Evolutionary conservation across 352 stramenopile genomes (phyloP).

Genomic region (Phytophthora sp.): DNA sequence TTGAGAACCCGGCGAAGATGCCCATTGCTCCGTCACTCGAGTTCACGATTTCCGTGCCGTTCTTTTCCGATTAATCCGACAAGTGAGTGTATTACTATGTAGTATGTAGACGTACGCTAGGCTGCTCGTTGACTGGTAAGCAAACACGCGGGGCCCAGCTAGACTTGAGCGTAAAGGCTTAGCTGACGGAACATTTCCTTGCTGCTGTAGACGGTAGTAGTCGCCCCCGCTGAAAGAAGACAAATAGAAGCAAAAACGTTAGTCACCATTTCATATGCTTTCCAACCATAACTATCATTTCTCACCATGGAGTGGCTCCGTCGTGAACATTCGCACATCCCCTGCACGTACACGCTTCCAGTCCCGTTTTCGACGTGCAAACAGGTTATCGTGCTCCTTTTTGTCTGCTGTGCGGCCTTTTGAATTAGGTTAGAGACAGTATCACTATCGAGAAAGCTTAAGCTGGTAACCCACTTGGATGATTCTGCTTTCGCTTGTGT

Average conservation of each 20-base stretch:
- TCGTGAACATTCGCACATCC: conserved; percentile 77
- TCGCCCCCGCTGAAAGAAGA: conserved; percentile 53
- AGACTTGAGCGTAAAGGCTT: conserved; percentile 76
- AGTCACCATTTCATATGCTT: conserved; percentile 8
- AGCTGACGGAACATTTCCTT: conserved; percentile 82
- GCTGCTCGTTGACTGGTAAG: conserved; percentile 21
- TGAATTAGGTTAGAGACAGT: conserved; percentile 2
- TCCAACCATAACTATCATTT: background rate
- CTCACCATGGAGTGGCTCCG: conserved; percentile 69
- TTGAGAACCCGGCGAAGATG: conserved; percentile 54
- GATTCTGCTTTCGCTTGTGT: conserved; percentile 77
- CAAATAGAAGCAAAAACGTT: conserved; percentile 35
- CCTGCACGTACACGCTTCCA: conserved; percentile 78
- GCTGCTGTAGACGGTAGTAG: conserved; percentile 74
- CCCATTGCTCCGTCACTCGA: conserved; percentile 72
- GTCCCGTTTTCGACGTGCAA: conserved; percentile 69
- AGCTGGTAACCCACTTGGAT: conserved; percentile 52
- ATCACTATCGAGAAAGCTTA: background rate
- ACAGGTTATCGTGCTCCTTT: conserved; percentile 78
- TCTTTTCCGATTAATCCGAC: conserved; percentile 61
- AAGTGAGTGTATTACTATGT: conserved; percentile 35
- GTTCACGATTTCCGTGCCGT: conserved; percentile 81
- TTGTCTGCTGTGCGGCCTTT: conserved; percentile 73
- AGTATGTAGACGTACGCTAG: conserved; percentile 32
- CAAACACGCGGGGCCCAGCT: conserved; percentile 11